Evolutionary conservation across 371 early-diverging fungal species (phyloP), one percentile per base, ranked within the genome.

Genomic region (Mucor velutinosus): DNA sequence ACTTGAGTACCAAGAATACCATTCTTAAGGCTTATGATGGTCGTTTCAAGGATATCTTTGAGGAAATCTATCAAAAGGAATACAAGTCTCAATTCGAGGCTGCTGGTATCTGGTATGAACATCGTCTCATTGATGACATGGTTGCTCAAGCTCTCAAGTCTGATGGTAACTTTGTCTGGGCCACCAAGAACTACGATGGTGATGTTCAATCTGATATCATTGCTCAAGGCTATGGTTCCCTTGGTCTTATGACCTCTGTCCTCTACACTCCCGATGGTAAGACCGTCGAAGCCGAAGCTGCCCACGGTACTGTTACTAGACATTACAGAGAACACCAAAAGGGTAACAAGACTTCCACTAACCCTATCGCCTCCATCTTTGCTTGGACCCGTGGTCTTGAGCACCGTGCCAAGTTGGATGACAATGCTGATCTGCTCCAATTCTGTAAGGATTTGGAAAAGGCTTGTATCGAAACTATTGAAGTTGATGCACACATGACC

Each of bases 241-340:
- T 94, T 15, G 97, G 97, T 17, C 81, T 98, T 58, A 98, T 98
- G 99, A 95, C 99, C 53, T 96, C 96, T 30, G 94, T 95, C 29
- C 89, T 98, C 51, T 83, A 95, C 58, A 95, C 97, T 25, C 97
- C 97, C 66, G 98, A 97, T 78, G 96, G 96, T 63, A 90, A 93
- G 83, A 96, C 98, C 15, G 80, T 95, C 66, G 98, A 98, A 78
- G 90, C 95, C 62, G 98, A 98, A 80, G 98, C 98, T 57, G 98
- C 98, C 30, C 98, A 98, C 82, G 98, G 87, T 63, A 98, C 98
- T 14, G 98, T 98, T 59, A 98, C 98, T 19, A 91, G 98, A 61
- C 98, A 98, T 79, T 98, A 92, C 90, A 90, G 98, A 69, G 93
- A 95, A 80, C 94, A 96, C 87, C 98, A 97, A 80, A 93, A 97